Base-by-base conservation (phyloP, 805 yeast genomes). In the Jamesozyma piceae region DNA sequence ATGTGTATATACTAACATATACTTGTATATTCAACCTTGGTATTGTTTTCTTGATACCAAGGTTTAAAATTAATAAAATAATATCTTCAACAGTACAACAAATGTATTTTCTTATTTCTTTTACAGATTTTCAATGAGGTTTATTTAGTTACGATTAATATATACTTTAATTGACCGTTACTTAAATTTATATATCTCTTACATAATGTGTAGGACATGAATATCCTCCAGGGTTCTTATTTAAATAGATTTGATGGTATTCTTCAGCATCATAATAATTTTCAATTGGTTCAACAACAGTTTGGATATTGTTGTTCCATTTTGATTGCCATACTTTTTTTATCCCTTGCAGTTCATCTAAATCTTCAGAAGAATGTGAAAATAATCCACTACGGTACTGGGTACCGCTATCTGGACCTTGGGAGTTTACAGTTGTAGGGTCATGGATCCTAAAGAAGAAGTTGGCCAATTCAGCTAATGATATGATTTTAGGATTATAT, bases 181-280 rank as follows among this genome's bases (percentile, higher is more conserved):
- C 15, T n/a, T n/a, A n/a, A n/a, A n/a, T n/a, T 47, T 51, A 67
- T 26, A 67, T 42, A 35, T 68, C 64, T 65, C 97, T 79, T 42
- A 85, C 60, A 52, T 73, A 88, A 58, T 90, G 97, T 3, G 90
- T 78, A 18, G 95, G 90, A 60, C 97, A 90, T 45, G 83, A 85
- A 62, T 89, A 87, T 4, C 97, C 97, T 4, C 67, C 63, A 2
- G 96, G 95, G 60, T 90, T 87, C 55, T 77, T 79, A 43, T 73
- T 72, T 53, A 90, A 69, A 60, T 92, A 90, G 47, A 72, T 57
- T 60, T 90, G 97, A 62, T 90, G 98, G 61, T 89, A 90, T 30
- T 80, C 89, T 64, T 90, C 98, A n/a, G 97, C 97, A 58, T 89
- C 96, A 68, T 80, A 82, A 72, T 85, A 92, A 45, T 69, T 70